Evolutionary conservation across 306 rosid species (phyloP).

Genomic region (Acacia acuminata): DNA sequence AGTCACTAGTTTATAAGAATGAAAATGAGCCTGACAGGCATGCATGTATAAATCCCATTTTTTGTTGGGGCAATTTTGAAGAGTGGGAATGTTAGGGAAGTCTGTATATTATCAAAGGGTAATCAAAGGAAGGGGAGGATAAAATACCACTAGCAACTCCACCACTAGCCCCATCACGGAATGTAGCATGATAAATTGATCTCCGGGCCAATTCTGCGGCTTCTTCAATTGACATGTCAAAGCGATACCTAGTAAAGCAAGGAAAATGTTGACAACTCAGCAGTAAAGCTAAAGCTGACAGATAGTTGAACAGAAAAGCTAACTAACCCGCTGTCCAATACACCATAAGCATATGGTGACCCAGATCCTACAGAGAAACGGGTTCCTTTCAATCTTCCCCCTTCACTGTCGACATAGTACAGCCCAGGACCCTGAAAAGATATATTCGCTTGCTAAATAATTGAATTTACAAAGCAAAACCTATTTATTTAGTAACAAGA

Average conservation of each 20-base stretch:
- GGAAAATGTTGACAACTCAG: conserved; percentile 22
- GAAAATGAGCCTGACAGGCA: not conserved
- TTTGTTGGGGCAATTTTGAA: not conserved
- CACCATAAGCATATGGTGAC: conserved; percentile 98
- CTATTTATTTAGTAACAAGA: conserved; percentile 5
- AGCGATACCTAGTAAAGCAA: conserved; percentile 54
- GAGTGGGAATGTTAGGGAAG: not conserved
- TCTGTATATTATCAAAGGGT: conserved; percentile 5
- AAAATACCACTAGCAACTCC: conserved; percentile 89
- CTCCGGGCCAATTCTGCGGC: conserved; percentile 90
- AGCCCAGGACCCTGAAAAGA: conserved; percentile 87
- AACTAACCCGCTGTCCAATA: conserved; percentile 78
- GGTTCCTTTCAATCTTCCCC: conserved; percentile 94
- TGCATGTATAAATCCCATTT: not conserved
- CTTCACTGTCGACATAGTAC: conserved; percentile 94
- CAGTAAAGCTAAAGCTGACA: not conserved
- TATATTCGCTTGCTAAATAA: not conserved
- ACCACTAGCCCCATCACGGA: conserved; percentile 97
- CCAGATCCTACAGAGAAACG: conserved; percentile 98
- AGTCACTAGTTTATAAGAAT: not conserved
- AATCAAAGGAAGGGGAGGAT: not conserved
- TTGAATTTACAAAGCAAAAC: not conserved
- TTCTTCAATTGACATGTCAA: conserved; percentile 78
- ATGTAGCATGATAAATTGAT: conserved; percentile 93
- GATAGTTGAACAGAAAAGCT: conserved; percentile 17